phyloP scores from a whole-genome alignment of 495 filamentous ascomycete genomes.

The Aspergillus mulundensis region DNA sequence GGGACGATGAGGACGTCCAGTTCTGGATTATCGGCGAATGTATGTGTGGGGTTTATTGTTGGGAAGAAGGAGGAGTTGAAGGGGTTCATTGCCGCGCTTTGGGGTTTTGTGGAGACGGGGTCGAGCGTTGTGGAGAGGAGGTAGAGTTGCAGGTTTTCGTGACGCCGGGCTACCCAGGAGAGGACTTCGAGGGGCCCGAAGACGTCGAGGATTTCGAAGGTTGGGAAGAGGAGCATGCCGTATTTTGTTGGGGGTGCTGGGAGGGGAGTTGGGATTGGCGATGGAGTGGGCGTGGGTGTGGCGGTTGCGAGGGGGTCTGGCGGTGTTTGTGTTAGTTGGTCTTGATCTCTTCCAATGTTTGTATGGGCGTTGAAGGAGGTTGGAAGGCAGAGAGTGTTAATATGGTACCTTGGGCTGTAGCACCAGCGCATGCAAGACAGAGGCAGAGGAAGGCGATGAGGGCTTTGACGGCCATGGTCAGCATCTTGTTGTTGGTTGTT shows the following conservation, averaged over 20 bases:
- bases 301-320: background rate
- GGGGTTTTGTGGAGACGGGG: background rate
- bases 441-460: background rate
- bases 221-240: slow-evolving; percentile 4
- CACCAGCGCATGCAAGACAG: background rate
- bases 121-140: slow-evolving; percentile 5
- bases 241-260: background rate
- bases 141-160: background rate
- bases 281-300: background rate
- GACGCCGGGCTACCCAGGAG: background rate
- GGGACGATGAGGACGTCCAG: slow-evolving; percentile 66
- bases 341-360: too few relatives aligned
- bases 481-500: background rate
- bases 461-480: background rate
- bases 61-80: slow-evolving; percentile 30
- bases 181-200: slow-evolving; percentile 14
- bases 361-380: too few relatives aligned
- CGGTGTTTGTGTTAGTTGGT: too few relatives aligned
- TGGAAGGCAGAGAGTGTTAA: too few relatives aligned
- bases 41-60: slow-evolving; percentile 58
- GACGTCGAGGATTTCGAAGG: slow-evolving; percentile 9
- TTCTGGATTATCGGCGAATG: slow-evolving; percentile 36
- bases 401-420: background rate
- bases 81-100: background rate
- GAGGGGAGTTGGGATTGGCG: background rate